A percentile compares a stretch with the other conserved stretches of the same genome.
Conservation (phyloP, 2,329 filamentous ascomycete genomes). For the Talaromyces sp. region DNA sequence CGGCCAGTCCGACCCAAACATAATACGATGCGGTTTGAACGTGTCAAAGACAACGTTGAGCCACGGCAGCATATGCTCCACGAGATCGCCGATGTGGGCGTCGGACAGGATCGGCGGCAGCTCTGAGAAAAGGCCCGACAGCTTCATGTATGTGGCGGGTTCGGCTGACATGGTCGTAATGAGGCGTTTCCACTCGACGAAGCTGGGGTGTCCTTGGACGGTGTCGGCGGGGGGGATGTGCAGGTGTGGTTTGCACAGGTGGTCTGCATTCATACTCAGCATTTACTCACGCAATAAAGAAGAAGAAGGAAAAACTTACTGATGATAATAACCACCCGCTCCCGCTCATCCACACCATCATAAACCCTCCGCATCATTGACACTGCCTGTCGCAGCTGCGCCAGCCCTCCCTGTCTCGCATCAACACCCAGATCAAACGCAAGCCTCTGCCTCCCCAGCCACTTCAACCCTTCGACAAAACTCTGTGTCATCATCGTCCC, state of each 20-base stretch:
- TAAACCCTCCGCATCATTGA: slow-evolving; percentile 66
- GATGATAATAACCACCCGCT: slow-evolving; percentile 64
- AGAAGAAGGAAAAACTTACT: slow-evolving; percentile 39
- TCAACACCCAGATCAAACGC: slow-evolving; percentile 83
- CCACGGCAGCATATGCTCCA: slow-evolving; percentile 64
- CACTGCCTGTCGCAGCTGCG: slow-evolving; percentile 66
- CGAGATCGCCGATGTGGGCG: slow-evolving; percentile 25
- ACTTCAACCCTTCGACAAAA: slow-evolving; percentile 63
- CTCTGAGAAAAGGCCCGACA: slow-evolving; percentile 82
- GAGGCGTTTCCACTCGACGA: slow-evolving; percentile 63
- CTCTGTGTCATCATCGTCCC: slow-evolving; percentile 59
- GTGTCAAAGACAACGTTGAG: slow-evolving; percentile 64
- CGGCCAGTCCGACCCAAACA: slow-evolving; percentile 95
- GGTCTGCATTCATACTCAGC: slow-evolving; percentile 52
- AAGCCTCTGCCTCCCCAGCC: slow-evolving; percentile 59
- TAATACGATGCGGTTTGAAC: slow-evolving; percentile 68
- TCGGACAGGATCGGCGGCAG: slow-evolving; percentile 43
- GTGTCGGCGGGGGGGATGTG: slow-evolving; percentile 41
- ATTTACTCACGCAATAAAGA: background rate
- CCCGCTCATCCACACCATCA: slow-evolving; percentile 53
- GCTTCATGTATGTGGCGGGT: slow-evolving; percentile 74
- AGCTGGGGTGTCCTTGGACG: slow-evolving; percentile 45
- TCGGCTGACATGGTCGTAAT: slow-evolving; percentile 64
- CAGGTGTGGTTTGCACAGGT: slow-evolving; percentile 84
- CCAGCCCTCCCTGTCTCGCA: slow-evolving; percentile 67